Evolutionary conservation across 2,329 filamentous ascomycete genomes (phyloP), one percentile per base, ranked within the genome.

Genomic region (Dactylellina haptotyla): DNA sequence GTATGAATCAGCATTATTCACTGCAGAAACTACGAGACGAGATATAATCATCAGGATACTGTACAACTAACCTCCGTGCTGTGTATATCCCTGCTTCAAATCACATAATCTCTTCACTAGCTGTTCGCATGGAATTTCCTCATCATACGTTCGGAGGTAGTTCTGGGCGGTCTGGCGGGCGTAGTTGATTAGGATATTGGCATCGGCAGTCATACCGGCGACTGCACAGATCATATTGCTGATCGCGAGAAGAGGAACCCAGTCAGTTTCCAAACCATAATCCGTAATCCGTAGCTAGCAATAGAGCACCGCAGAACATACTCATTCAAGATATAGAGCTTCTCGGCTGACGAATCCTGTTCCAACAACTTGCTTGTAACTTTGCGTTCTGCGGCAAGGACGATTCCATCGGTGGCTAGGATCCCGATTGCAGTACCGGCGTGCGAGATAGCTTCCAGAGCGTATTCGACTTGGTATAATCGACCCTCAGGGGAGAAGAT

Each of bases 151-250:
- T 77, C 97, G 88, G 81, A 99, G 94, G 84, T 99, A 98, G 80
- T 90, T 89, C 84, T 99, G 95, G 79, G 95, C 95, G 79, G 92
- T 91, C 87, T 97, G 92, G 79, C 95, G 93, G 81, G 95, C 96
- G 83, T 96, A 97, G 86, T 99, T 99, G 88, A 99, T 99, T 82
- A 99, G 92, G 83, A 99, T 99, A 85, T 99, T 99, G 82, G 95
- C 95, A 81, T 99, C 95, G 80, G 95, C 95, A 48, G 93, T 99
- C 94, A 99, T 98, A 81, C 95, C 95, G 79, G 95, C 95, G 73
- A 99, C 95, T 75, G 95, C 95, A 83, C 93, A 97, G 83, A 99
- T 98, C 96, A 99, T 99, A 86, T 99, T 99, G 85, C 94, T 98
- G 77, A 18, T 16, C 57, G 46, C 12, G 3, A 8, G 4, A 28